Evolutionary conservation across 352 stramenopile species (phyloP), one percentile per base, ranked within the genome.

Genomic region (Halophytophthora batemanensis): DNA sequence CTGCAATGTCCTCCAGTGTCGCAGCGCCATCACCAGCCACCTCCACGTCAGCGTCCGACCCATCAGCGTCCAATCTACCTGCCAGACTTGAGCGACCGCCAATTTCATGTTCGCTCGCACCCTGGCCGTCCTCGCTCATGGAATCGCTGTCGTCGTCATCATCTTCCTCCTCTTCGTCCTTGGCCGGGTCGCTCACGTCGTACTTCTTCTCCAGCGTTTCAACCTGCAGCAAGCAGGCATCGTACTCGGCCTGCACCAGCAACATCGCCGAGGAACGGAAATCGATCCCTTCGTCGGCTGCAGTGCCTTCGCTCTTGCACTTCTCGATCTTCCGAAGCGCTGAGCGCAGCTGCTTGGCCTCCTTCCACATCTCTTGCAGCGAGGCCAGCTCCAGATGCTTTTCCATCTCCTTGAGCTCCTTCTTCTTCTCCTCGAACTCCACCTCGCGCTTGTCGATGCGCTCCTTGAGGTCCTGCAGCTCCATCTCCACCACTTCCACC

Each of bases 401-500:
- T 45, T 93, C 79, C 40, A 90, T 72, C 25, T 71, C 69, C 46
- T 86, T 81, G 6, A 87, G 64, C 47, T 91, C 81, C 25, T 84
- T 69, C 56, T 87, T 85, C 64, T 91, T 90, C 38, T 85, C 77
- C 38, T 90, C 65, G 40, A 68, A 90, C 59, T 88, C 82, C 13
- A 70, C 54, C 23, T 82, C 62, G 21, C 74, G 74, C 65, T 87
- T 89, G 7, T 68, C 67, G 40, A 94, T 89, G 14, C 76, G 73
- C 38, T 90, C 81, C 39, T 77, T 77, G 17, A 90, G 42, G 25
- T 94, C 83, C 50, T 90, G 70, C 3, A 94, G 68, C 45, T 92
- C 83, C 78, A 90, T 92, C 28, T 86, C 79, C 1, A 90, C 74
- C 31, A 88, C 77, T 54, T 91, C 77, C 14, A 91, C 80, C 75